Percentiles rank a stretch among this genome's conserved stretches.
phyloP scores from a whole-genome alignment of 192 early-diverging fungal species.

The Neocallimastix lanati region DNA sequence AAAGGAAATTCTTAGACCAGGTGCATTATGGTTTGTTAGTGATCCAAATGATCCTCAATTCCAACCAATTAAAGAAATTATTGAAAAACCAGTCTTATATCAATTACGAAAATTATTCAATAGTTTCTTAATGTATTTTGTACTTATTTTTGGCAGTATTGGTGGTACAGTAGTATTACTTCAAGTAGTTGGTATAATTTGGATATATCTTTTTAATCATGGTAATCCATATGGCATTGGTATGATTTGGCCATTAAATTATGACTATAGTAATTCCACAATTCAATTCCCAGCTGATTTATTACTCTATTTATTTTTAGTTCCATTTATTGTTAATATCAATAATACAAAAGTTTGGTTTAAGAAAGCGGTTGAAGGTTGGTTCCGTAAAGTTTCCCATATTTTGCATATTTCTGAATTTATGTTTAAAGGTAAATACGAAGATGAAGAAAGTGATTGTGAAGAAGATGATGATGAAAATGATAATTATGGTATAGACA shows the following conservation, averaged over 20 bases:
- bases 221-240: constrained; percentile 5
- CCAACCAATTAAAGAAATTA: constrained; percentile 81
- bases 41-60: constrained; percentile 93
- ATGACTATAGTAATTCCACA: constrained; percentile 41
- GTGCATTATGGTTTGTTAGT: constrained; percentile 95
- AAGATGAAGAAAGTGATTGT: constrained; percentile 54
- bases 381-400: constrained; percentile 55
- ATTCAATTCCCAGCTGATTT: constrained; percentile 63
- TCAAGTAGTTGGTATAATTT: background rate
- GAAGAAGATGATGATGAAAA: constrained; percentile 24
- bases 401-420: constrained; percentile 60
- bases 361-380: constrained; percentile 29
- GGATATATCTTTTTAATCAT: background rate
- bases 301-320: constrained; percentile 48
- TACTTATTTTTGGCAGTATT: constrained; percentile 53
- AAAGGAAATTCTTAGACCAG: constrained; percentile 67
- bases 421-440: constrained; percentile 48
- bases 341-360: constrained; percentile 41
- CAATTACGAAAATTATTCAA: constrained; percentile 70
- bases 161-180: constrained; percentile 27
- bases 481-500: background rate
- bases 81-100: constrained; percentile 50
- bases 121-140: constrained; percentile 68
- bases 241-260: constrained; percentile 37
- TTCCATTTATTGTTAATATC: constrained; percentile 42